Conservation (phyloP, 2,329 filamentous ascomycete genomes). For the Chaetomium sp. region DNA sequence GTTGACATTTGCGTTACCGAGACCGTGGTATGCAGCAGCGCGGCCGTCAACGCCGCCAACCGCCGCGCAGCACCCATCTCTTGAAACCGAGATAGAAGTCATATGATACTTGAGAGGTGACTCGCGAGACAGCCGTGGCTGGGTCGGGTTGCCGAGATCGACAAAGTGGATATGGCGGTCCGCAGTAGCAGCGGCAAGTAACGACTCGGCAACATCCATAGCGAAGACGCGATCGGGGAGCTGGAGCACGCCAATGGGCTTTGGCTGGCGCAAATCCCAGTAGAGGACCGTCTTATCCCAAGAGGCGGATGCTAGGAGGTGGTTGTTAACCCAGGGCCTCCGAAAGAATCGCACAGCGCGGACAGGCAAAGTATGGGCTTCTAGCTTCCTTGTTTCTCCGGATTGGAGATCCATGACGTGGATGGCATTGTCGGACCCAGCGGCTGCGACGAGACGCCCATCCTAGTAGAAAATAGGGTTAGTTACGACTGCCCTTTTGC, state of each 20-base stretch:
- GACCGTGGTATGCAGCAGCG: conserved; percentile 19
- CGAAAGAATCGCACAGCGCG: conserved; percentile 30
- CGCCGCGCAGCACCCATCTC: conserved; percentile 27
- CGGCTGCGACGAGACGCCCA: conserved; percentile 28
- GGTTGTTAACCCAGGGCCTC: conserved; percentile 19
- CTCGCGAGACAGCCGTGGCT: conserved; percentile 15
- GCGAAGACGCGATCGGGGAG: conserved; percentile 44
- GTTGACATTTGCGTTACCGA: conserved; percentile 17
- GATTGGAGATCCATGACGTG: conserved; percentile 28
- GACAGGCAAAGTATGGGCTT: conserved; percentile 29
- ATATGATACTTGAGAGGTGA: conserved; percentile 28
- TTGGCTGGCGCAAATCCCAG: conserved; percentile 47
- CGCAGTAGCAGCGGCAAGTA: conserved; percentile 30
- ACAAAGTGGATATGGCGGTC: conserved; percentile 28
- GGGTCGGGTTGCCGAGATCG: conserved; percentile 25
- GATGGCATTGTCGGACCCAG: conserved; percentile 28
- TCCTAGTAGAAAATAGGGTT: conserved; percentile 24
- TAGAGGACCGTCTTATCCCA: conserved; percentile 53
- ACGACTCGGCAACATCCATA: conserved; percentile 28
- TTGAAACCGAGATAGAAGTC: conserved; percentile 23
- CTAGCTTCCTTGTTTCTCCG: conserved; percentile 24
- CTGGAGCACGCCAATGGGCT: conserved; percentile 37
- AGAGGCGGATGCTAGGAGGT: conserved; percentile 34
- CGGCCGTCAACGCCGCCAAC: conserved; percentile 29
- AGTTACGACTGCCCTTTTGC: background rate